These are phyloP conservation scores for Lyophyllum atratum DNA, from an alignment of 768 basidiomycete genomes.

Conservation along the genomic window DNA sequence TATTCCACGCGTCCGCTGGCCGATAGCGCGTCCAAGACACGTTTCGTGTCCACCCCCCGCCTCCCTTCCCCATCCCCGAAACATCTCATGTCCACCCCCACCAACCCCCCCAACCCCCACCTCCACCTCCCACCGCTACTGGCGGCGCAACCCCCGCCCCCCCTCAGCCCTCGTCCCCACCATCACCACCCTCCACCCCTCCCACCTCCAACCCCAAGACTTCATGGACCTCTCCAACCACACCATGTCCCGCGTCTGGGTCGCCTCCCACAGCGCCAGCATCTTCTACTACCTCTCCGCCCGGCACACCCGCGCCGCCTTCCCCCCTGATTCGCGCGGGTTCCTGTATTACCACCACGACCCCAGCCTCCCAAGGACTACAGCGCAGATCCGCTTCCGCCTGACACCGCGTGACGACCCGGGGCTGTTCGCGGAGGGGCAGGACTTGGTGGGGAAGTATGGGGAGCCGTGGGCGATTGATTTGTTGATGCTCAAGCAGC, in stretches of 20 bases:
- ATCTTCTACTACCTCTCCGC: too few species aligned
- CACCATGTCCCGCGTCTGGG: background rate
- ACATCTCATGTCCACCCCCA: too few species aligned
- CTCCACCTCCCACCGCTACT: too few species aligned
- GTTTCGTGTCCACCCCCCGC: too few species aligned
- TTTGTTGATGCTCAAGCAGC: background rate
- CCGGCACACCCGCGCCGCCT: background rate
- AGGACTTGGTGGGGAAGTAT: background rate
- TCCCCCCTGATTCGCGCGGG: background rate
- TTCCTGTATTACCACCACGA: constrained; percentile 10
- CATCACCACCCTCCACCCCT: background rate
- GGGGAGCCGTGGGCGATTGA: background rate
- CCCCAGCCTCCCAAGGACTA: background rate
- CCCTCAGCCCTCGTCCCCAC: too few species aligned
- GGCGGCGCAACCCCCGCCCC: too few species aligned
- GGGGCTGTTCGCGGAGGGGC: background rate
- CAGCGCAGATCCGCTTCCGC: constrained; percentile 8
- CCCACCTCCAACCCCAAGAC: background rate
- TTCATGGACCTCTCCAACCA: background rate
- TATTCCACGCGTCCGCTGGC: too few species aligned
- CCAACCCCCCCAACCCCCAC: too few species aligned
- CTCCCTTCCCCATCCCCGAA: too few species aligned
- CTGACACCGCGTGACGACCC: background rate
- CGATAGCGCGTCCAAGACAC: too few species aligned
- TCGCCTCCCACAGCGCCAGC: background rate